Evolutionary conservation across 1,139 yeast genomes (phyloP).

Genomic region (Zhuliangozyma parablackwelliae): DNA sequence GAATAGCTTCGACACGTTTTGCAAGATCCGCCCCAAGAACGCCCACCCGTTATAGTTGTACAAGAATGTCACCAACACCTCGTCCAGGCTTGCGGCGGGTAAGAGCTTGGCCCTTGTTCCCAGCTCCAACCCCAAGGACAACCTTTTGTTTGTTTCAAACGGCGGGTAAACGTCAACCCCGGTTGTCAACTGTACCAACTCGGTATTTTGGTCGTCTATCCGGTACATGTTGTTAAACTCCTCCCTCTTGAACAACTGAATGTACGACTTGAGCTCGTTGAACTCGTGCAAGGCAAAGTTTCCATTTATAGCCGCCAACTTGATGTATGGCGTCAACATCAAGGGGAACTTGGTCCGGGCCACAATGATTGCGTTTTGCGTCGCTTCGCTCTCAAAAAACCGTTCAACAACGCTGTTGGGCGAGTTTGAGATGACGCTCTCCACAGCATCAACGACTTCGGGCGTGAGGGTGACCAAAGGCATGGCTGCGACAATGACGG

Average conservation of each 20-base stretch:
- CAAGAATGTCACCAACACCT: conserved; percentile 63
- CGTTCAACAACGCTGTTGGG: conserved; percentile 54
- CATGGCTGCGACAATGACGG: conserved; percentile 54
- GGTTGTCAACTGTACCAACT: conserved; percentile 40
- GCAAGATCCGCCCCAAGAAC: conserved; percentile 70
- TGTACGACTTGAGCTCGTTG: conserved; percentile 55
- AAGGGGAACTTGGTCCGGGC: conserved; percentile 75
- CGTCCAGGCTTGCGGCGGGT: conserved; percentile 39
- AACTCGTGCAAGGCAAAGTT: conserved; percentile 65
- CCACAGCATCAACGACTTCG: conserved; percentile 48
- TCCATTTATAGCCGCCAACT: conserved; percentile 59
- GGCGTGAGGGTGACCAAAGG: conserved; percentile 62
- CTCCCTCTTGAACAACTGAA: conserved; percentile 37
- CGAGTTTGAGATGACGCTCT: conserved; percentile 46
- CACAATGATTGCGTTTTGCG: conserved; percentile 52
- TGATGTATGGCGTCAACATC: conserved; percentile 58
- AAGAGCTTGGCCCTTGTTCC: conserved; percentile 71
- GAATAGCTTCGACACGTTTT: conserved; percentile 48
- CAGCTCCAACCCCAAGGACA: conserved; percentile 39
- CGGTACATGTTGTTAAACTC: conserved; percentile 36
- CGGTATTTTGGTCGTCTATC: conserved; percentile 52
- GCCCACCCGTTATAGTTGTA: conserved; percentile 86
- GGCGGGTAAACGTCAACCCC: conserved; percentile 47
- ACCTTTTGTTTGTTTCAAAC: conserved; percentile 40
- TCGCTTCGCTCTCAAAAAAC: conserved; percentile 54